A percentile compares a stretch with the other conserved stretches of the same genome.
phyloP scores from a whole-genome alignment of 2,329 filamentous ascomycete species.

The Fusarium oxysporum region DNA sequence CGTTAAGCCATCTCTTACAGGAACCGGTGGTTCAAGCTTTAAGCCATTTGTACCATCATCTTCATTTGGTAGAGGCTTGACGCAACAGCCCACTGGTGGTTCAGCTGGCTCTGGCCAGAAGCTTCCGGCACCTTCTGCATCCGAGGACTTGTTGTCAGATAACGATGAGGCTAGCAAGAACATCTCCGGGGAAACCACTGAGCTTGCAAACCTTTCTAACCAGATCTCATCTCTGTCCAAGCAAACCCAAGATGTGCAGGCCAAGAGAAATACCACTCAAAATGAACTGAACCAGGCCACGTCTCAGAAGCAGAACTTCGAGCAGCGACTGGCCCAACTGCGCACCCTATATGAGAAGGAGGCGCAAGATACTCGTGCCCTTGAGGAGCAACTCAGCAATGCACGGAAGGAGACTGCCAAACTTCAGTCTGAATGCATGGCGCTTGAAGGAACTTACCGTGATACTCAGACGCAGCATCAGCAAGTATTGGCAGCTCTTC shows the following conservation, averaged over 20 bases:
- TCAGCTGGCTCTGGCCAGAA: conserved; percentile 50
- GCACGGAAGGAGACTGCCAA: conserved; percentile 86
- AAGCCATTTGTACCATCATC: conserved; percentile 95
- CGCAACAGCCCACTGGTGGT: conserved; percentile 79
- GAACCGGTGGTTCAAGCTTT: conserved; percentile 67
- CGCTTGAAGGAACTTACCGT: conserved; percentile 82
- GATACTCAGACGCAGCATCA: conserved; percentile 87
- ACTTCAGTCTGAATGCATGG: conserved; percentile 83
- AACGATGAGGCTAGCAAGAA: conserved; percentile 91
- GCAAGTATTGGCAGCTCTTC: conserved; percentile 77
- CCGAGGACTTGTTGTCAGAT: conserved; percentile 91
- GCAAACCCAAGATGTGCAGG: conserved; percentile 94
- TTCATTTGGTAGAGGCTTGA: conserved; percentile 86
- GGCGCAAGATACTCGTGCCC: conserved; percentile 82
- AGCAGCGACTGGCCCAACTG: conserved; percentile 87
- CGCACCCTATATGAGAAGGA: conserved; percentile 93
- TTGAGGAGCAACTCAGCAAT: conserved; percentile 84
- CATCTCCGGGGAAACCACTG: conserved; percentile 87
- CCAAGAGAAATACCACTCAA: conserved; percentile 81
- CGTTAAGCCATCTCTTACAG: conserved; percentile 60
- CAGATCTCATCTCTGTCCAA: conserved; percentile 91
- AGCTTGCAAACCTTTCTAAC: conserved; percentile 95
- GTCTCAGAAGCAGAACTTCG: conserved; percentile 92
- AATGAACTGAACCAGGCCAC: conserved; percentile 84
- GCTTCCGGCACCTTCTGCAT: conserved; percentile 59